These are phyloP conservation scores for Sabuloglossum arenarium DNA, from an alignment of 495 filamentous ascomycete species.

Conservation along the genomic window DNA sequence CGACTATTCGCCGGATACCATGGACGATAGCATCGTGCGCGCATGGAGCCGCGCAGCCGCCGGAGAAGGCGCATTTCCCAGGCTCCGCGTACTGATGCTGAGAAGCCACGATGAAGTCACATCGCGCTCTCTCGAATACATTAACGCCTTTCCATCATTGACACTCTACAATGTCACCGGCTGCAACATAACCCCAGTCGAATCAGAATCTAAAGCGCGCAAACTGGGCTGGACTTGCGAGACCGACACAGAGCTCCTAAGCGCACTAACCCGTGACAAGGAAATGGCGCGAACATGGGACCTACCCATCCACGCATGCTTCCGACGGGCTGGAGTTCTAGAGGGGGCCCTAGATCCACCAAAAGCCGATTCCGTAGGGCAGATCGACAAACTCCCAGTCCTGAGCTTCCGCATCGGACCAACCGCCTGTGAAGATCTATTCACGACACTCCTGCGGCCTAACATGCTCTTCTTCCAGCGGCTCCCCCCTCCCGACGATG, in stretches of 20 bases:
- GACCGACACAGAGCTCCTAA: constrained; percentile 2
- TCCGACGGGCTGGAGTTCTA: constrained; percentile 2
- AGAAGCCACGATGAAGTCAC: constrained; percentile 10
- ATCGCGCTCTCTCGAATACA: constrained; percentile 7
- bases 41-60: constrained; percentile 11
- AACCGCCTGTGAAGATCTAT: constrained; percentile 1
- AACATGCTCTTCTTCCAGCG: neutral
- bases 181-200: neutral
- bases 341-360: neutral
- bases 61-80: constrained; percentile 8
- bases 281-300: constrained; percentile 4
- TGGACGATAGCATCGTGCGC: constrained; percentile 14
- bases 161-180: constrained; percentile 5
- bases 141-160: constrained; percentile 11
- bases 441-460: neutral
- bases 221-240: constrained; percentile 6
- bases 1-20: neutral
- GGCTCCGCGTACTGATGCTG: constrained; percentile 11
- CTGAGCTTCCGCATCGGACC: constrained; percentile 6
- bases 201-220: neutral
- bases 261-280: neutral
- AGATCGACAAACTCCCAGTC: constrained; percentile 3
- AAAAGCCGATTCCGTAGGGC: neutral
- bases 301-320: constrained; percentile 1
- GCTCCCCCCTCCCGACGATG: neutral